Base-by-base conservation (phyloP, 768 basidiomycete genomes). In the Trametes punicea region DNA sequence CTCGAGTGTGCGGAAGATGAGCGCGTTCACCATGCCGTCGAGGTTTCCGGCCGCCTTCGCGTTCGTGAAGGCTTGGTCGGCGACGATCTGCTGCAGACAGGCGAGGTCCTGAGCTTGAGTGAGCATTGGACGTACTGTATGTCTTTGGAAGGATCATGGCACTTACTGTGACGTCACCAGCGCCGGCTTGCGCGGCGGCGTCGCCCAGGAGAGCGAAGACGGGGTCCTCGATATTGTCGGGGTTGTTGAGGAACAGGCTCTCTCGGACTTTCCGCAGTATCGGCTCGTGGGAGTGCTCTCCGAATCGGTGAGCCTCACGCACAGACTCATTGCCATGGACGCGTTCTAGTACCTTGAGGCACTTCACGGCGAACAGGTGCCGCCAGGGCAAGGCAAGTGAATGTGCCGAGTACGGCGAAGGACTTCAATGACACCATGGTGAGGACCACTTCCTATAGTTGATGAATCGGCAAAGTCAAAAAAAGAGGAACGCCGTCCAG, bases 41-140 rank as follows among this genome's bases (percentile, higher is more conserved):
- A 85, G 71, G 64, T 85, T 78, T 15, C 77, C 76, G 2, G 75
- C 77, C 11, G 81, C 80, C 67, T 87, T 87, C 39, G 85, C 84
- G 65, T 87, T 87, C 30, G 84, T 84, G 73, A 87, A 88, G 0
- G 85, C 85, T 64, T 81, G 83, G 63, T 86, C 83, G 42, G 83
- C 83, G 6, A 77, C 80, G 0, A 80, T 81, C 72, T 84, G 82
- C 64, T 86, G 84, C 18, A 87, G 74, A 66, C 85, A 87, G 51
- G 77, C 80, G 8, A 79, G 67, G 62, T 85, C 78, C 78, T 82
- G 50, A 6, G 29, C 5, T 11, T n/a, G 1, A 21, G 13, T 49
- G 11, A 56, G 46, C 34, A 21, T 38, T 29, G 6, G 6, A 16
- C 30, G 53, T 31, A 45, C 16, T 1, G 39, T 11, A 20, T 42